Conservation (phyloP, 169 alveolate genomes). For the Toxoplasma gondii region DNA sequence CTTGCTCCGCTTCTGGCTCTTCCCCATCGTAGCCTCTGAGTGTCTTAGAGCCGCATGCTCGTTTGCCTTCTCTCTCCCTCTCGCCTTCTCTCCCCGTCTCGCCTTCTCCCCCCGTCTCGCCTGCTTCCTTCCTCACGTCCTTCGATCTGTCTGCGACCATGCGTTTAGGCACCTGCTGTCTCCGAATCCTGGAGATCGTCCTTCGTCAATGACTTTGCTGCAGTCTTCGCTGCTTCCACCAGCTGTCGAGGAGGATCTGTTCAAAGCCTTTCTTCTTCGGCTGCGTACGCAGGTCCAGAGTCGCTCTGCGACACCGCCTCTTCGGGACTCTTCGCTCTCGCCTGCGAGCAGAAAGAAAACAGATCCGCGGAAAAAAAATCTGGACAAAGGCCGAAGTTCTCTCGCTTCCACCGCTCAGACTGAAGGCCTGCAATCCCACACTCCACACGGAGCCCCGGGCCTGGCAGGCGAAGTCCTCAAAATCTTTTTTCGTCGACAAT, state of each 20-base stretch:
- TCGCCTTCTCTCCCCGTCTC: not conserved
- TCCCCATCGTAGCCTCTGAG: too few relatives aligned
- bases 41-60: not conserved
- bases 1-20: too few relatives aligned
- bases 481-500: constrained; percentile 11
- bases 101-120: too few relatives aligned
- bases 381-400: not conserved
- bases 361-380: not conserved
- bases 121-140: too few relatives aligned
- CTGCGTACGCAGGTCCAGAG: constrained; percentile 2
- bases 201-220: constrained; percentile 52
- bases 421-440: not conserved
- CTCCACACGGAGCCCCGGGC: not conserved
- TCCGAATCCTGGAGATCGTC: constrained; percentile 47
- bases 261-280: constrained; percentile 57
- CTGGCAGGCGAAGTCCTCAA: constrained; percentile 10
- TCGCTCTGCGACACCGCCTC: not conserved
- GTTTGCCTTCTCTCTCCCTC: not conserved
- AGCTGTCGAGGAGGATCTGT: constrained; percentile 60
- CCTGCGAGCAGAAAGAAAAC: not conserved
- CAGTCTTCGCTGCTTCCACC: constrained; percentile 61
- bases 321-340: not conserved
- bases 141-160: not conserved
- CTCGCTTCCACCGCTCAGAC: not conserved
- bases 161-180: constrained; percentile 41